A percentile compares a stretch with the other conserved stretches of the same genome.
Evolutionary conservation across 192 early-diverging fungal genomes (phyloP).

Genomic region (Linnemannia zychae): DNA sequence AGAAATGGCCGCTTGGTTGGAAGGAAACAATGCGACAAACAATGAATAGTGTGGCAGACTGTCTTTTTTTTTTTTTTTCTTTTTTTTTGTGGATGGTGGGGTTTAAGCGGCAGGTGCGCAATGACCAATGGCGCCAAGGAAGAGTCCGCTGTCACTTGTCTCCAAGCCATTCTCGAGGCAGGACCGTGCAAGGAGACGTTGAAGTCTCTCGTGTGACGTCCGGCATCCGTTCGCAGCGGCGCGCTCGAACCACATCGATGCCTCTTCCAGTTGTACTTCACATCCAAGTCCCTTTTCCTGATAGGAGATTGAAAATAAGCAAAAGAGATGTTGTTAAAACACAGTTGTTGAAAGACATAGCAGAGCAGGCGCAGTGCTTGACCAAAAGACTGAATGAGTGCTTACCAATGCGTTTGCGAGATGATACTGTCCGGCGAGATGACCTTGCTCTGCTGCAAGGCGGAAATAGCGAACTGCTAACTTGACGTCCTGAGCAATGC

Average conservation of each 20-base stretch:
- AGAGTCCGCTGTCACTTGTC: constrained; percentile 48
- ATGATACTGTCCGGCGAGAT: constrained; percentile 67
- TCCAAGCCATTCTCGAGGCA: constrained; percentile 66
- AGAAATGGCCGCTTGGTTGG: not conserved
- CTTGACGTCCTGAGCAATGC: constrained; percentile 59
- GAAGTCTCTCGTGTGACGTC: constrained; percentile 62
- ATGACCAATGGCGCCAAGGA: constrained; percentile 48
- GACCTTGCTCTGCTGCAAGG: constrained; percentile 74
- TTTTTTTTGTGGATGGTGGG: not conserved
- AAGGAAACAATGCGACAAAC: not conserved
- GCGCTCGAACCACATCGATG: constrained; percentile 59
- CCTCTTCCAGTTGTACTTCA: constrained; percentile 54
- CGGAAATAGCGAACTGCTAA: constrained; percentile 71
- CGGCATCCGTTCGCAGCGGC: constrained; percentile 64
- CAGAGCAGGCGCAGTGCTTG: not conserved
- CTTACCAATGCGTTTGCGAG: constrained; percentile 60
- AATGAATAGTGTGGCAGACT: too few relatives aligned
- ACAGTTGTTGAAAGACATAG: not conserved
- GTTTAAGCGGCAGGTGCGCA: constrained; percentile 65
- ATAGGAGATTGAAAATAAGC: not conserved
- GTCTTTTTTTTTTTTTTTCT: not conserved
- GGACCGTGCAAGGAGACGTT: constrained; percentile 62
- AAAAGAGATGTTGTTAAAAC: not conserved
- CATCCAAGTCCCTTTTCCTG: constrained; percentile 60
- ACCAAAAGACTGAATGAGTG: not conserved